These are phyloP conservation scores for Vitis hybrid DNA, from an alignment of 177 flowering plant species.

Conservation along the genomic window DNA sequence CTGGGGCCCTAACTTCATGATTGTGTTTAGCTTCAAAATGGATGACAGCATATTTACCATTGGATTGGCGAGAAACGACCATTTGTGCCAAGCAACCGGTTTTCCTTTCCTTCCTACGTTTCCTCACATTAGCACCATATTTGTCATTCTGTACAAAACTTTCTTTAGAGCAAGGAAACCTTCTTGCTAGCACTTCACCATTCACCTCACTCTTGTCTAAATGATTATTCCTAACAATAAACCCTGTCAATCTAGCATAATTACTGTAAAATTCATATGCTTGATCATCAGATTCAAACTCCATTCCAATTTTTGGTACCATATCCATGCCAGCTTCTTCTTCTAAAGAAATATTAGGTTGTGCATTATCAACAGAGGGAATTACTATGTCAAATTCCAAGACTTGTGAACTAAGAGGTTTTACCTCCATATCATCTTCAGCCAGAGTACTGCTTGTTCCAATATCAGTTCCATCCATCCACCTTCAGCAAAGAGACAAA, in stretches of 20 bases:
- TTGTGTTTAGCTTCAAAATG: conserved; percentile 36
- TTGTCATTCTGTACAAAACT: conserved; percentile 32
- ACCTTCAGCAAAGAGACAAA: too few relatives aligned
- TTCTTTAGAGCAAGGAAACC: conserved; percentile 36
- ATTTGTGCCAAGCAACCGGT: conserved; percentile 44
- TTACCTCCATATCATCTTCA: too few relatives aligned
- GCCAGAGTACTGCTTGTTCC: too few relatives aligned
- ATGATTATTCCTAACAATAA: conserved; percentile 36
- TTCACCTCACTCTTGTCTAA: conserved; percentile 33
- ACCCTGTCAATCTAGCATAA: conserved; percentile 38
- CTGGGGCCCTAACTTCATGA: conserved; percentile 26
- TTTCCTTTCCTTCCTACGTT: conserved; percentile 34
- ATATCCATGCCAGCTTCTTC: conserved; percentile 11
- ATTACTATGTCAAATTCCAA: too few relatives aligned
- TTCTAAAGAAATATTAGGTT: conserved; percentile 14
- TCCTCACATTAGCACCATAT: conserved; percentile 31
- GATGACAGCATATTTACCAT: conserved; percentile 32
- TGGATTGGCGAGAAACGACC: conserved; percentile 30
- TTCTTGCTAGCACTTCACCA: conserved; percentile 37
- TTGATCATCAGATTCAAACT: conserved; percentile 37
- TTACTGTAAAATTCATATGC: conserved; percentile 35
- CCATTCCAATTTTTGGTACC: conserved; percentile 25
- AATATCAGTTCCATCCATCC: too few relatives aligned
- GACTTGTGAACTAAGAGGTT: too few relatives aligned
- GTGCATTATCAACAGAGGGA: not conserved